Evolutionary conservation across 1,139 yeast genomes (phyloP).

Genomic region (Candida sp.): DNA sequence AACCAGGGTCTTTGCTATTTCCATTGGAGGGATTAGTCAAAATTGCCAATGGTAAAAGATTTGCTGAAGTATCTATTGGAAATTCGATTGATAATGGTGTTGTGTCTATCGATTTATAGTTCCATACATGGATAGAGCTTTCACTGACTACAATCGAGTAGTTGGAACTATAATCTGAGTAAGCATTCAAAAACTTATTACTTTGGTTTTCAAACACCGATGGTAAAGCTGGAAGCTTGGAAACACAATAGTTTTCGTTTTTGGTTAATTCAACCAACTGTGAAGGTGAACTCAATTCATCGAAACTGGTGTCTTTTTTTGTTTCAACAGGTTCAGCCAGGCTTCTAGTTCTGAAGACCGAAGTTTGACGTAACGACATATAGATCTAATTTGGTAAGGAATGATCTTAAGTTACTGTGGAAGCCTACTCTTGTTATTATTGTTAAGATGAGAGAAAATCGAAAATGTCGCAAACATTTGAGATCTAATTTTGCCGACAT

Average conservation of each 20-base stretch:
- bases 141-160: constrained; percentile 54
- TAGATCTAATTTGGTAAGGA: not conserved
- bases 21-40: constrained; percentile 67
- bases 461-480: not conserved
- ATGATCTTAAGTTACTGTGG: not conserved
- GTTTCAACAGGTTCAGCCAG: constrained; percentile 2
- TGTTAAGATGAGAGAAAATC: not conserved
- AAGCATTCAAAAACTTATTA: constrained; percentile 35
- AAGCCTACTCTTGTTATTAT: not conserved
- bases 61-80: constrained; percentile 19
- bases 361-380: constrained; percentile 2
- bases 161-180: constrained; percentile 50
- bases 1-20: constrained; percentile 59
- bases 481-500: not conserved
- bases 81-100: constrained; percentile 57
- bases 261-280: constrained; percentile 50
- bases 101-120: constrained; percentile 57
- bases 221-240: constrained; percentile 59
- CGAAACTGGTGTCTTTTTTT: not conserved
- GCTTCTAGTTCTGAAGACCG: constrained; percentile 11
- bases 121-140: constrained; percentile 64
- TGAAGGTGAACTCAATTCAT: not conserved
- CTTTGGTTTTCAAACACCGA: constrained; percentile 27
- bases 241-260: constrained; percentile 57
- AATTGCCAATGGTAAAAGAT: constrained; percentile 49